phyloP scores from a whole-genome alignment of 345 rosid species.

The Raphanus sativus region DNA sequence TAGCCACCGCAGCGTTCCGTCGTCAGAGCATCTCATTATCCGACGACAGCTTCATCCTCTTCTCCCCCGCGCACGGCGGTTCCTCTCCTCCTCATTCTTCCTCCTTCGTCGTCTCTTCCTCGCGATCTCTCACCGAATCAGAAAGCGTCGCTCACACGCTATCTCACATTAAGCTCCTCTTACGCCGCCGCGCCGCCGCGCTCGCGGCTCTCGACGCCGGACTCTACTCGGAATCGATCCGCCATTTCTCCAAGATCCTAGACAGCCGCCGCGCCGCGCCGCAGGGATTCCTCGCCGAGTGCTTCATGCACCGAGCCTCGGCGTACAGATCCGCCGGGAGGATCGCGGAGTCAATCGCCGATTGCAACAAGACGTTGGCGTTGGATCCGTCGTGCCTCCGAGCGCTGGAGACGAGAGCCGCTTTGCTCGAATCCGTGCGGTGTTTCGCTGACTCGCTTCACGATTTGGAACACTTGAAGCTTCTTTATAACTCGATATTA shows the following conservation, averaged over 20 bases:
- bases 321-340: slow-evolving; percentile 78
- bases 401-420: slow-evolving; percentile 87
- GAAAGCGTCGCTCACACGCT: slow-evolving; percentile 71
- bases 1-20: slow-evolving; percentile 95
- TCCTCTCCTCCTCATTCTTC: slow-evolving; percentile 30
- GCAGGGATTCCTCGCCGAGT: slow-evolving; percentile 81
- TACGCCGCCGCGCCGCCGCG: slow-evolving; percentile 90
- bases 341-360: slow-evolving; percentile 84
- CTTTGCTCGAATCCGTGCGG: slow-evolving; percentile 69
- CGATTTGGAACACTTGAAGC: slow-evolving; percentile 89
- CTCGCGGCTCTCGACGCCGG: slow-evolving; percentile 92
- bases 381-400: slow-evolving; percentile 79
- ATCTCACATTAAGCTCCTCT: slow-evolving; percentile 77
- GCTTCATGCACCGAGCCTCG: slow-evolving; percentile 83
- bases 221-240: slow-evolving; percentile 82
- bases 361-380: slow-evolving; percentile 85
- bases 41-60: slow-evolving; percentile 81
- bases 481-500: slow-evolving; percentile 79
- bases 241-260: slow-evolving; percentile 87
- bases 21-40: slow-evolving; percentile 82
- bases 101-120: slow-evolving; percentile 35
- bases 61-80: slow-evolving; percentile 32
- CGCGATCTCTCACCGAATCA: slow-evolving; percentile 46
- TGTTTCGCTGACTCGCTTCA: slow-evolving; percentile 91
- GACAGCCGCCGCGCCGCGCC: slow-evolving; percentile 93